Conservation (phyloP, 345 rosid genomes). For the Aurinia saxatilis region DNA sequence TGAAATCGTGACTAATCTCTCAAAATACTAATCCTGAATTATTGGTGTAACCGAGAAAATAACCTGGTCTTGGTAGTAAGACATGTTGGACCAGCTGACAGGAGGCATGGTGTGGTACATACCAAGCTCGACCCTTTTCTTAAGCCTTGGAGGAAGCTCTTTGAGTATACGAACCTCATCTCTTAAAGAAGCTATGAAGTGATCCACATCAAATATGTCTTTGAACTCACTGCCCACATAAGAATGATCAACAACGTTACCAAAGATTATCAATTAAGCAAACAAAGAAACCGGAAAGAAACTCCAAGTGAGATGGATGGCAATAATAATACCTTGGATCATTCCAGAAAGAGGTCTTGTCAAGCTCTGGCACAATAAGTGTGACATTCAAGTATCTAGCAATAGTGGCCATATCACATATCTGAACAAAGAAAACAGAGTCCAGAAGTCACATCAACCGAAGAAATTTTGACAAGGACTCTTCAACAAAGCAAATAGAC, state of each 20-base stretch:
- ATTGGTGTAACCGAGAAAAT: neutral
- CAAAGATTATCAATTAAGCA: neutral
- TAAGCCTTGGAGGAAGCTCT: slow-evolving; percentile 75
- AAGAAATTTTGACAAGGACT: neutral
- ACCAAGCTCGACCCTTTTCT: slow-evolving; percentile 54
- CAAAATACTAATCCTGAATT: neutral
- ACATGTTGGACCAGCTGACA: slow-evolving; percentile 82
- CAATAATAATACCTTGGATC: slow-evolving; percentile 56
- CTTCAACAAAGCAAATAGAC: neutral
- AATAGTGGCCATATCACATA: slow-evolving; percentile 87
- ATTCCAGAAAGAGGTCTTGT: slow-evolving; percentile 84
- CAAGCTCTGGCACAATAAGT: slow-evolving; percentile 83
- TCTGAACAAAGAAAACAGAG: slow-evolving; percentile 33
- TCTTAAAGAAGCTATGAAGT: slow-evolving; percentile 69
- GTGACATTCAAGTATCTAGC: slow-evolving; percentile 82
- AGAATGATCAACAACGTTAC: slow-evolving; percentile 6
- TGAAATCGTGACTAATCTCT: neutral
- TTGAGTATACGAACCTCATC: slow-evolving; percentile 82
- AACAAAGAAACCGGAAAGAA: neutral
- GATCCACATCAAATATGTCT: slow-evolving; percentile 83
- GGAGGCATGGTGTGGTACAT: slow-evolving; percentile 68
- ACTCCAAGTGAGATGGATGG: neutral
- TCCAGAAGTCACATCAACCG: neutral
- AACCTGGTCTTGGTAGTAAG: slow-evolving; percentile 68
- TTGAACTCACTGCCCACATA: slow-evolving; percentile 55